A percentile compares a stretch with the other conserved stretches of the same genome.
Conservation (phyloP, 2,329 filamentous ascomycete species). For the Monosporascus cannonballus region DNA sequence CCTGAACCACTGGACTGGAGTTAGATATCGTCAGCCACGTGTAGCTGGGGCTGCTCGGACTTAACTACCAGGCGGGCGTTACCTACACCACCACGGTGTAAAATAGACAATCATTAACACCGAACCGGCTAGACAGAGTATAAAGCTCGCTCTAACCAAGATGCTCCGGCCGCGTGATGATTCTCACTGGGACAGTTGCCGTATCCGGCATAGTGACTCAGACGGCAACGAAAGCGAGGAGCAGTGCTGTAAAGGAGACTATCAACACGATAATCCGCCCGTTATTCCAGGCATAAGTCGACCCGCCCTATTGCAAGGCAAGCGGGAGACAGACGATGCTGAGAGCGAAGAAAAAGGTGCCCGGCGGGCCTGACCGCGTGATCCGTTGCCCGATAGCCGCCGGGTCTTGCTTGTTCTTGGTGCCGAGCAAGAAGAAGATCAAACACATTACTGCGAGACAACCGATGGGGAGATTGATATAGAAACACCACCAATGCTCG, state of each 20-base stretch:
- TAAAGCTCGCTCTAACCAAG: conserved; percentile 32
- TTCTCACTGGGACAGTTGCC: conserved; percentile 49
- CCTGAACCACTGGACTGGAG: conserved; percentile 47
- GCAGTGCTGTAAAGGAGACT: conserved; percentile 40
- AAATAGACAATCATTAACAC: conserved; percentile 53
- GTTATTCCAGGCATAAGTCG: conserved; percentile 40
- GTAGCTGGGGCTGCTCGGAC: background rate
- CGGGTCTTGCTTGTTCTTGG: conserved; percentile 18
- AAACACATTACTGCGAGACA: conserved; percentile 44
- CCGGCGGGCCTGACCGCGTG: conserved; percentile 47
- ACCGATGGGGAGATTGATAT: conserved; percentile 52
- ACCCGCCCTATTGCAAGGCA: conserved; percentile 58
- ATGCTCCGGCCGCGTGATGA: conserved; percentile 54
- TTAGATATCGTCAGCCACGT: background rate
- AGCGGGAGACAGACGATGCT: conserved; percentile 54
- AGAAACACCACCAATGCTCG: conserved; percentile 44
- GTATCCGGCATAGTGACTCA: conserved; percentile 49
- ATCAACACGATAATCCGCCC: conserved; percentile 50
- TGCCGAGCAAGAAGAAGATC: conserved; percentile 40
- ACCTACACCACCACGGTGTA: conserved; percentile 45
- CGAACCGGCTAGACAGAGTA: conserved; percentile 25
- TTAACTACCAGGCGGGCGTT: background rate
- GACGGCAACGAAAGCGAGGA: conserved; percentile 41
- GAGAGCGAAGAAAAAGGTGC: conserved; percentile 54
- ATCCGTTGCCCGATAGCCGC: conserved; percentile 34